A percentile compares a stretch with the other conserved stretches of the same genome.
Conservation (phyloP, 2,329 filamentous ascomycete genomes). For the Juglanconis sp. region DNA sequence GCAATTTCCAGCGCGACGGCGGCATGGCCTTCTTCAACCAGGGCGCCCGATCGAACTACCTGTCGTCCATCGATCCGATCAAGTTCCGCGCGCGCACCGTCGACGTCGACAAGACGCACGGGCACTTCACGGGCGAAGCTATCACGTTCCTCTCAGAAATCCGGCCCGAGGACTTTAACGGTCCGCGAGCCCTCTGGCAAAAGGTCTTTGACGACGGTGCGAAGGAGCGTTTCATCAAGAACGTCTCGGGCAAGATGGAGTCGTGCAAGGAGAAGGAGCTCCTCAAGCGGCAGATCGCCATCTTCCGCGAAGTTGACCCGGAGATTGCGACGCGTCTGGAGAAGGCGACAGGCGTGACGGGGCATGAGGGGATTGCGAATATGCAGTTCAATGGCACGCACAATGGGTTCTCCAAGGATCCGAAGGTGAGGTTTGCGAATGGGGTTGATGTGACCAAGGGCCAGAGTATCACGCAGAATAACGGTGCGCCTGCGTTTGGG, state of each 20-base stretch:
- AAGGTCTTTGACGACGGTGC: slow-evolving; percentile 59
- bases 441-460: slow-evolving; percentile 32
- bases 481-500: slow-evolving; percentile 12
- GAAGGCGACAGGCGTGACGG: slow-evolving; percentile 58
- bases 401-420: slow-evolving; percentile 55
- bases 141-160: slow-evolving; percentile 37
- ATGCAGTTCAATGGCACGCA: slow-evolving; percentile 59
- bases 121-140: slow-evolving; percentile 36
- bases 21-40: slow-evolving; percentile 68
- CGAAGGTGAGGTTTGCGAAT: slow-evolving; percentile 46
- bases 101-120: slow-evolving; percentile 36
- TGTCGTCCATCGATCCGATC: slow-evolving; percentile 30
- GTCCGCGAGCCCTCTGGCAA: slow-evolving; percentile 57
- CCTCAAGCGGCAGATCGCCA: slow-evolving; percentile 61
- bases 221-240: slow-evolving; percentile 55
- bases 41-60: slow-evolving; percentile 57
- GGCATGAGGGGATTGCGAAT: slow-evolving; percentile 53
- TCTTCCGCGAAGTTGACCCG: slow-evolving; percentile 60
- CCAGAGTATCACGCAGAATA: slow-evolving; percentile 4
- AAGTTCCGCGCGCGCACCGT: slow-evolving; percentile 31
- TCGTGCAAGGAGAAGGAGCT: slow-evolving; percentile 57
- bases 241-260: slow-evolving; percentile 60
- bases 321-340: slow-evolving; percentile 57
- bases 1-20: slow-evolving; percentile 71
- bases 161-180: slow-evolving; percentile 39